Percentiles rank a stretch among this genome's conserved stretches.
Conservation (phyloP, 176 grass and related monocot genomes). For the Sorghum bicolor region DNA sequence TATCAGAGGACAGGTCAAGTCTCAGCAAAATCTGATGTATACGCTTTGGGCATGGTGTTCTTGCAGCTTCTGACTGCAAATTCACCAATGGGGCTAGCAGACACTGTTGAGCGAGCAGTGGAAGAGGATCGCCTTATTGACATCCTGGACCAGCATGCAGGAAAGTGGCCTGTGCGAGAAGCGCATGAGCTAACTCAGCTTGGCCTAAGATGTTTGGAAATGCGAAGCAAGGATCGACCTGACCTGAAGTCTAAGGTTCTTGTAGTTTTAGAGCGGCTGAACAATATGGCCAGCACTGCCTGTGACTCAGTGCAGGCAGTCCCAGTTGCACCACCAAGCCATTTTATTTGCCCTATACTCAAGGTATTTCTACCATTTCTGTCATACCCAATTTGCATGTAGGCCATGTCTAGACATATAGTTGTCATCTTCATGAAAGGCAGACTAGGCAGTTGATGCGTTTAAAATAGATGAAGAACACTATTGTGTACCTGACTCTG, state of each 20-base stretch:
- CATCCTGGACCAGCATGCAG: conserved; percentile 57
- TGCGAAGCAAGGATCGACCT: conserved; percentile 69
- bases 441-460: not conserved
- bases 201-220: conserved; percentile 65
- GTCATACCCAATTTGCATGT: conserved; percentile 1
- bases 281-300: conserved; percentile 18
- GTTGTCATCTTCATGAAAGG: not conserved
- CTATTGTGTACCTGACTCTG: not conserved
- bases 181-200: conserved; percentile 50
- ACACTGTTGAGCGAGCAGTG: conserved; percentile 51
- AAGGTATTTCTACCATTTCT: conserved; percentile 54
- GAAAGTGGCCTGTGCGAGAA: conserved; percentile 62
- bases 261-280: conserved; percentile 58
- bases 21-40: conserved; percentile 64
- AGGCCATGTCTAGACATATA: not conserved
- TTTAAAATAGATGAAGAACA: not conserved
- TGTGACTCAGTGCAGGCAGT: not conserved
- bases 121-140: conserved; percentile 37
- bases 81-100: conserved; percentile 50
- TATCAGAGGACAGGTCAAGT: conserved; percentile 82
- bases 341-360: conserved; percentile 79
- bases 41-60: conserved; percentile 76
- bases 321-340: conserved; percentile 41
- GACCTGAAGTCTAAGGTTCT: conserved; percentile 52
- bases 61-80: conserved; percentile 69